These are phyloP conservation scores for Collybia nuda DNA, from an alignment of 768 basidiomycete species.

Conservation along the genomic window DNA sequence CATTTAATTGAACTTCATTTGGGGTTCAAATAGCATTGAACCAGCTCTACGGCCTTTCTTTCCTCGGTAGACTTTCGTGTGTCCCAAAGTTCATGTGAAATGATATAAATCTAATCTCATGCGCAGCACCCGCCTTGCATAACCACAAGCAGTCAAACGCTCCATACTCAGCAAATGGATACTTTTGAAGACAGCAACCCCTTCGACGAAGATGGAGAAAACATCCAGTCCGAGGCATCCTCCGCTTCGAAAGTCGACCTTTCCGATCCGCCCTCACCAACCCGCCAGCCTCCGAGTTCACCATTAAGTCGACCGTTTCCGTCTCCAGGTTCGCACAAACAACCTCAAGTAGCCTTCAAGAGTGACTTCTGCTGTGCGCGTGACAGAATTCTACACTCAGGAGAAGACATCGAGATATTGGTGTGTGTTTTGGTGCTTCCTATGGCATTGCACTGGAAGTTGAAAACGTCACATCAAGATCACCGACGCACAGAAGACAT, in stretches of 20 bases:
- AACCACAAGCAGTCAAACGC: constrained; percentile 2
- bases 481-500: constrained; percentile 93
- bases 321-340: constrained; percentile 55
- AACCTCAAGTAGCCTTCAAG: constrained; percentile 57
- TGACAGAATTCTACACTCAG: constrained; percentile 78
- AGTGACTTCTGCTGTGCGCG: constrained; percentile 76
- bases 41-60: background rate
- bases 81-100: background rate
- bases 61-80: constrained; percentile 1
- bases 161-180: constrained; percentile 30
- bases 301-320: constrained; percentile 50
- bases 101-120: background rate
- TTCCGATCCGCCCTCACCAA: constrained; percentile 62
- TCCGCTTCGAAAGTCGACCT: constrained; percentile 54
- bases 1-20: too few species aligned
- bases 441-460: background rate
- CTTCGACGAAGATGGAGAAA: constrained; percentile 52
- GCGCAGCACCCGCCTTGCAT: constrained; percentile 1
- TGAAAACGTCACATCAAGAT: constrained; percentile 53
- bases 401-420: constrained; percentile 78
- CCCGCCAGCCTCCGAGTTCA: constrained; percentile 45
- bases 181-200: constrained; percentile 68
- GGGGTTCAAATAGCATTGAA: too few species aligned
- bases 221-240: constrained; percentile 49
- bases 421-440: constrained; percentile 38